A percentile compares a stretch with the other conserved stretches of the same genome.
phyloP scores from a whole-genome alignment of 2,329 filamentous ascomycete species.

The Hymenoscyphus linearis region DNA sequence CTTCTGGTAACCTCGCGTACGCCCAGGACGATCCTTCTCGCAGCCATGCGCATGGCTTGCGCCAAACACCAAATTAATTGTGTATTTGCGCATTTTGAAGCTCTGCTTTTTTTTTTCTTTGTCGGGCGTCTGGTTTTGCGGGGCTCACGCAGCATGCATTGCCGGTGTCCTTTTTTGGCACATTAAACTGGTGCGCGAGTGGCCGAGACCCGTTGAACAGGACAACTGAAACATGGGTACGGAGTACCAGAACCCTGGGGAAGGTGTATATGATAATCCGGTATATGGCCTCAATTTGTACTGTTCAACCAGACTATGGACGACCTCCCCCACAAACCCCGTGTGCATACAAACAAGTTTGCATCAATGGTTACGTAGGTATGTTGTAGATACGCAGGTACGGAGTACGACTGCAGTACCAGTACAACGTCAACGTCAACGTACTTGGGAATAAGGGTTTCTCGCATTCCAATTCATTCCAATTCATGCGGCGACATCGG shows the following conservation, averaged over 20 bases:
- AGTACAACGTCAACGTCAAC: not conserved
- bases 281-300: slow-evolving; percentile 2
- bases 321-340: not conserved
- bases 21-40: not conserved
- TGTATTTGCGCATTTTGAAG: no score
- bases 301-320: not conserved
- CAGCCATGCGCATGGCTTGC: not conserved
- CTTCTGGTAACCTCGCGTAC: not conserved
- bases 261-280: not conserved
- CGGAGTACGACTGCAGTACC: not conserved
- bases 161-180: not conserved
- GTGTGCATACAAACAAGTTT: slow-evolving; percentile 1
- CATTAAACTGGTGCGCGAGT: not conserved
- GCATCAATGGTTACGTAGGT: not conserved
- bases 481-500: slow-evolving; percentile 1
- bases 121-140: not conserved
- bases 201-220: slow-evolving; percentile 3
- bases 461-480: not conserved
- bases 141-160: not conserved
- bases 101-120: not conserved
- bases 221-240: not conserved
- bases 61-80: not conserved
- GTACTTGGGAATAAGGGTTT: not conserved
- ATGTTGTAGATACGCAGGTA: not conserved
- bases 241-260: not conserved